These are phyloP conservation scores for Limnomonas spitsbergensis DNA, from an alignment of 139 green algal species.

Conservation along the genomic window DNA sequence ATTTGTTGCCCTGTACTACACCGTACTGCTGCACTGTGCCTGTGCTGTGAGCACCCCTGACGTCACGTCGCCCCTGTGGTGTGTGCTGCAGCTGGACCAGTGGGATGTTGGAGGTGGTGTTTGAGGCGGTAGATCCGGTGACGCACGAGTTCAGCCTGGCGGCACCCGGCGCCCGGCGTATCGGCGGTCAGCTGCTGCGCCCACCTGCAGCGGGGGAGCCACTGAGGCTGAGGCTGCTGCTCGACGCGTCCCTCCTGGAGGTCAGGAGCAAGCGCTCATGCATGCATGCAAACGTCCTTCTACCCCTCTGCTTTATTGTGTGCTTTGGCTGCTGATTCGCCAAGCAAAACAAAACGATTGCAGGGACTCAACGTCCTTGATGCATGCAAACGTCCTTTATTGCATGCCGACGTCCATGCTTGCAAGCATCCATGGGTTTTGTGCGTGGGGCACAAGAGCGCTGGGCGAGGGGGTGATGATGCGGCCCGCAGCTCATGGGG, in stretches of 20 bases:
- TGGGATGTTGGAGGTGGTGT: slow-evolving; percentile 52
- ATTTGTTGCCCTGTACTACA: not conserved
- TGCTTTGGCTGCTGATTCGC: too few species aligned
- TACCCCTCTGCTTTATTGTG: too few species aligned
- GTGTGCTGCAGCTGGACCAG: not conserved
- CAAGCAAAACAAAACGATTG: too few species aligned
- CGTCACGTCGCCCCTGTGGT: not conserved
- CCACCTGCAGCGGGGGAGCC: slow-evolving; percentile 29
- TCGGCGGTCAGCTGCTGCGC: slow-evolving; percentile 58
- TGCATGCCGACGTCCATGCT: too few species aligned
- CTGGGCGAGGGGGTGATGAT: too few species aligned
- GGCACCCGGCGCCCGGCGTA: slow-evolving; percentile 38
- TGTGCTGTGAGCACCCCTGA: not conserved
- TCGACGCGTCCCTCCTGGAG: slow-evolving; percentile 77
- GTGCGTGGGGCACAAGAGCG: too few species aligned
- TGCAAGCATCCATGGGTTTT: too few species aligned
- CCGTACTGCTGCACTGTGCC: not conserved
- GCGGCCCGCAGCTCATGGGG: too few species aligned
- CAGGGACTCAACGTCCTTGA: too few species aligned
- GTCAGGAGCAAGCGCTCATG: slow-evolving; percentile 27
- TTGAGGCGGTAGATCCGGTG: slow-evolving; percentile 55
- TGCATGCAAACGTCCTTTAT: too few species aligned
- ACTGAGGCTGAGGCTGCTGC: slow-evolving; percentile 66
- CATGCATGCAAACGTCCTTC: not conserved
- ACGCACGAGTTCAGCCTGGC: slow-evolving; percentile 59